Evolutionary conservation across 305 asterid genomes (phyloP).

Genomic region (Fraxinus paxiana): DNA sequence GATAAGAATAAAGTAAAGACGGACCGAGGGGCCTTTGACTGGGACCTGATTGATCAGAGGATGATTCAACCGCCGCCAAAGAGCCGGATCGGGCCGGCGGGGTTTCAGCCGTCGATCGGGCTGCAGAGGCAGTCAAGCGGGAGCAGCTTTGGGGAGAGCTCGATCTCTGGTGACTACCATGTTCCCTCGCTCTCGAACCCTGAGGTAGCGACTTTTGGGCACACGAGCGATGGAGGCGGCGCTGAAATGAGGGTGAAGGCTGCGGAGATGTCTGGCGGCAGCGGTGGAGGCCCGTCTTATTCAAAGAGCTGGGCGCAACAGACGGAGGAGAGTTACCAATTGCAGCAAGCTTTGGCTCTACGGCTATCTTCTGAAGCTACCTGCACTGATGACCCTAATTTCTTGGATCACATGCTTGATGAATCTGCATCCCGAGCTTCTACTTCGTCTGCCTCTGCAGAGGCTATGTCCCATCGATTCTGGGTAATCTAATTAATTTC

Average conservation of each 20-base stretch:
- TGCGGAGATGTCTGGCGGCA: slow-evolving; percentile 43
- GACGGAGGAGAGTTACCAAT: slow-evolving; percentile 94
- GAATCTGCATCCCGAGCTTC: slow-evolving; percentile 46
- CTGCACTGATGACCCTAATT: slow-evolving; percentile 83
- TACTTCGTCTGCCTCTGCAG: slow-evolving; percentile 43
- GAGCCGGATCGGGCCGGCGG: slow-evolving; percentile 49
- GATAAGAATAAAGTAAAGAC: slow-evolving; percentile 48
- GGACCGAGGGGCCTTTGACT: slow-evolving; percentile 53
- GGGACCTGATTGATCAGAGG: slow-evolving; percentile 66
- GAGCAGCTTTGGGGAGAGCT: slow-evolving; percentile 90
- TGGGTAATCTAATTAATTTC: slow-evolving; percentile 54
- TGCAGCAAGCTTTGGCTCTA: slow-evolving; percentile 91
- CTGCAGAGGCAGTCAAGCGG: slow-evolving; percentile 92
- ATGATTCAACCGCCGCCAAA: slow-evolving; percentile 48
- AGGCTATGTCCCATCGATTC: slow-evolving; percentile 81
- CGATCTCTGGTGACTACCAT: slow-evolving; percentile 77
- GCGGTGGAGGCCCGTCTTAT: slow-evolving; percentile 47
- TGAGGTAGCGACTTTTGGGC: slow-evolving; percentile 34
- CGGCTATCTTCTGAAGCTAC: slow-evolving; percentile 83
- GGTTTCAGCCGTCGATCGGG: slow-evolving; percentile 52
- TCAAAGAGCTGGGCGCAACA: slow-evolving; percentile 98
- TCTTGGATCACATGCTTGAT: slow-evolving; percentile 68
- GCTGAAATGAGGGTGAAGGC: slow-evolving; percentile 51
- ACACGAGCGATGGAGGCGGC: slow-evolving; percentile 42
- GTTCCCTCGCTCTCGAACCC: slow-evolving; percentile 60